Conservation (phyloP, 2,329 filamentous ascomycete species). For the Drechslerella coelobrocha region DNA sequence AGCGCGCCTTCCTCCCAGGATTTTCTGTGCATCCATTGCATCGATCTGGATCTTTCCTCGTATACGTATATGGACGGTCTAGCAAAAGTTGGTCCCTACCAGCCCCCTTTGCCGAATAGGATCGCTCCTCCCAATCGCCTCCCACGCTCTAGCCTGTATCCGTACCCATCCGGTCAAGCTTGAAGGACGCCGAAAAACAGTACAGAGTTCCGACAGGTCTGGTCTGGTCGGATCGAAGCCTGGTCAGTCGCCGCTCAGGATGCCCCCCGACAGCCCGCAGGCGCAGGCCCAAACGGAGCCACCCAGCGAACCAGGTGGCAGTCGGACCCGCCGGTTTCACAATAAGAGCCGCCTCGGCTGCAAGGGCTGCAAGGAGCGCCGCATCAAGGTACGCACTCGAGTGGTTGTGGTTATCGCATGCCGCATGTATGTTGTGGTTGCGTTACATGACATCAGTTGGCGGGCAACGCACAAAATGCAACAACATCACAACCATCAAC, state of each 20-base stretch:
- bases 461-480: conserved; percentile 36
- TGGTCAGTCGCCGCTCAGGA: no score
- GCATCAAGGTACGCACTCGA: conserved; percentile 45
- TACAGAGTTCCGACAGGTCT: no score
- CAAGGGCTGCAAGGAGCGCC: conserved; percentile 42
- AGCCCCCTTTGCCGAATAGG: no score
- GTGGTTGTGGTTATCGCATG: no score
- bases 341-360: conserved; percentile 46
- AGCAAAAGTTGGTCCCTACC: background rate
- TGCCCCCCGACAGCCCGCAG: background rate
- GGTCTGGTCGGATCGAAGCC: no score
- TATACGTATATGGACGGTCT: background rate
- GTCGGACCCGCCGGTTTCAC: conserved; percentile 38
- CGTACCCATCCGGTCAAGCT: no score
- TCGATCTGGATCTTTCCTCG: background rate
- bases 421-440: background rate
- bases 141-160: no score
- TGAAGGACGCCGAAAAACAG: no score
- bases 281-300: background rate
- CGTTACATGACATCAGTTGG: background rate
- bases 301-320: background rate
- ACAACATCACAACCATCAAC: no score
- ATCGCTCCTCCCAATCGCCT: no score
- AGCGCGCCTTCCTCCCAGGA: background rate
- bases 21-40: background rate